Conservation (phyloP, 768 basidiomycete genomes). For the Leccinum boreale region DNA sequence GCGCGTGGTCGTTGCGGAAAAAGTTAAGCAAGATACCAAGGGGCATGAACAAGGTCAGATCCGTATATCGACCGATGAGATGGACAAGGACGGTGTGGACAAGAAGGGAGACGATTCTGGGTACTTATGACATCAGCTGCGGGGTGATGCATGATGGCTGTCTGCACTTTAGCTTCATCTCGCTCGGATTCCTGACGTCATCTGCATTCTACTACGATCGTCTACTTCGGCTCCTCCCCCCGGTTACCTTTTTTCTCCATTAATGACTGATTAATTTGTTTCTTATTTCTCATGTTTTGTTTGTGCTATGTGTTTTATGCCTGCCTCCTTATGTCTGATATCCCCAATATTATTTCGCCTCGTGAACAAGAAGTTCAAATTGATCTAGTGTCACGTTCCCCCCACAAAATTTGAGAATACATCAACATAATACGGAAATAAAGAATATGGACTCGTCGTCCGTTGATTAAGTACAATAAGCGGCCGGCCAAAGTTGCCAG, state of each 20-base stretch:
- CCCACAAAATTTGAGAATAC: too few species aligned
- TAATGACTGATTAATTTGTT: neutral
- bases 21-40: conserved; percentile 37
- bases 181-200: neutral
- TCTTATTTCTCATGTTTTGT: too few species aligned
- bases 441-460: too few species aligned
- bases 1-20: conserved; percentile 48
- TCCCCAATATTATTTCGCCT: neutral
- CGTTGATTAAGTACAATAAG: too few species aligned
- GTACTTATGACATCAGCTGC: conserved; percentile 20
- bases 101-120: conserved; percentile 31
- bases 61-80: conserved; percentile 34
- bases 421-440: too few species aligned
- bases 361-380: neutral
- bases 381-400: neutral
- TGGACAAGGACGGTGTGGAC: conserved; percentile 34
- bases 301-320: neutral
- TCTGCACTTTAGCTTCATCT: neutral
- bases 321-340: neutral
- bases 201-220: neutral
- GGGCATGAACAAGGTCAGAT: conserved; percentile 12
- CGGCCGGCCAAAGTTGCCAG: too few species aligned
- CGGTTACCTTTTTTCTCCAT: too few species aligned
- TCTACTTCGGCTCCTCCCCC: too few species aligned
- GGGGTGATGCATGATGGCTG: neutral